Percentiles rank a stretch among this genome's conserved stretches.
Conservation (phyloP, 2,329 filamentous ascomycete genomes). For the Aspergillus sp. region DNA sequence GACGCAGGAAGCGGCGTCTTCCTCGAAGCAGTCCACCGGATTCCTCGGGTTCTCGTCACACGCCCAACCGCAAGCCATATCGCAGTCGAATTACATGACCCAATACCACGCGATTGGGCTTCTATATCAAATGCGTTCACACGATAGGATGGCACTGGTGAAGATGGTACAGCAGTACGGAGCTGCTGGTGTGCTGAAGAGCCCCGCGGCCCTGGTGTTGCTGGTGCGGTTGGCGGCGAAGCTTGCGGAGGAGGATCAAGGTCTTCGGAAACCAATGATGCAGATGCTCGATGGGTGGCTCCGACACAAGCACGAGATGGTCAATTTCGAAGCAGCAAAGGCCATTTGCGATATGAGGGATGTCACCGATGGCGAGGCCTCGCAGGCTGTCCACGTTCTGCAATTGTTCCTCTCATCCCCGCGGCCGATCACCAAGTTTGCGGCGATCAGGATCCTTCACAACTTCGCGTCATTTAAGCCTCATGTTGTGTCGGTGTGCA, state of each 20-base stretch:
- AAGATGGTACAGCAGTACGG: conserved; percentile 99
- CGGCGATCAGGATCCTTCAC: conserved; percentile 90
- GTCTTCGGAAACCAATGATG: conserved; percentile 92
- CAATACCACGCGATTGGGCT: conserved; percentile 98
- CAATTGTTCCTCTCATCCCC: conserved; percentile 96
- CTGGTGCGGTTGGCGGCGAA: conserved; percentile 87
- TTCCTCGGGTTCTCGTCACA: conserved; percentile 90
- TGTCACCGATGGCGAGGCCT: conserved; percentile 81
- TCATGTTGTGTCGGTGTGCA: conserved; percentile 81
- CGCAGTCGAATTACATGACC: conserved; percentile 90
- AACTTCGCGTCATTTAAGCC: conserved; percentile 96
- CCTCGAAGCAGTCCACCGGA: conserved; percentile 75
- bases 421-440: conserved; percentile 92
- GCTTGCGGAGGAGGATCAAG: conserved; percentile 83
- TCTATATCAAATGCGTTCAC: conserved; percentile 92
- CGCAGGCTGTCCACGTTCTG: conserved; percentile 86
- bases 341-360: conserved; percentile 93
- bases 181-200: conserved; percentile 84
- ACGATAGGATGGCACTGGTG: conserved; percentile 95
- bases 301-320: conserved; percentile 97
- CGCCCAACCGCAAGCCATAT: conserved; percentile 57
- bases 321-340: conserved; percentile 98
- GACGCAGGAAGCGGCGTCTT: conserved; percentile 90
- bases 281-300: conserved; percentile 92
- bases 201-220: conserved; percentile 83